Evolutionary conservation across 495 filamentous ascomycete genomes (phyloP).

Genomic region (Podospora pseudoanserina): DNA sequence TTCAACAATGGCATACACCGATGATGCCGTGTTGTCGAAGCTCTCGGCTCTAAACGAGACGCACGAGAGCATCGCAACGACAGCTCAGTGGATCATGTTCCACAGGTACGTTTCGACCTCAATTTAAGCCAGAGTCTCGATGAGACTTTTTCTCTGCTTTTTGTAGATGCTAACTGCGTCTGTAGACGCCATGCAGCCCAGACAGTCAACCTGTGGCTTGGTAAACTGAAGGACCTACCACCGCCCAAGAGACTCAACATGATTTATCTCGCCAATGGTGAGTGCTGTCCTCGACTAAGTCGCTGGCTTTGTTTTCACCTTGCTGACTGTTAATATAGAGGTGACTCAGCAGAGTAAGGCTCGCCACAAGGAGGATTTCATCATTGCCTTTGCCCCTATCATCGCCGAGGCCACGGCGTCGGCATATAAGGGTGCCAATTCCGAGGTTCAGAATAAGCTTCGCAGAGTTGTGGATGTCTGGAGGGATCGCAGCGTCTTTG

Average conservation of each 20-base stretch:
- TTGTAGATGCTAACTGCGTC: conserved; percentile 20
- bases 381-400: conserved; percentile 83
- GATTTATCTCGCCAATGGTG: conserved; percentile 94
- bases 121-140: neutral
- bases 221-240: conserved; percentile 78
- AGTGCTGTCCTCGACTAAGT: conserved; percentile 15
- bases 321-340: conserved; percentile 51
- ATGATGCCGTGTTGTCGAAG: conserved; percentile 90
- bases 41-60: conserved; percentile 92
- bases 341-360: conserved; percentile 93
- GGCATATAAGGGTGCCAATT: conserved; percentile 81
- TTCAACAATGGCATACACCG: conserved; percentile 77
- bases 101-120: conserved; percentile 65
- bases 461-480: conserved; percentile 90
- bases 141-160: neutral
- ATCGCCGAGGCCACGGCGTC: conserved; percentile 79
- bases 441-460: conserved; percentile 82
- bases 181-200: conserved; percentile 81
- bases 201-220: conserved; percentile 84
- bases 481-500: conserved; percentile 84
- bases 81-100: conserved; percentile 99
- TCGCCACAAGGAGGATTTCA: conserved; percentile 84
- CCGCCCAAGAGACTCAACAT: conserved; percentile 83
- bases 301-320: conserved; percentile 14
- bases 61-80: conserved; percentile 91